Evolutionary conservation across 148 eudicot species (phyloP), one percentile per base, ranked within the genome.

Genomic region (Rhododendron molle): DNA sequence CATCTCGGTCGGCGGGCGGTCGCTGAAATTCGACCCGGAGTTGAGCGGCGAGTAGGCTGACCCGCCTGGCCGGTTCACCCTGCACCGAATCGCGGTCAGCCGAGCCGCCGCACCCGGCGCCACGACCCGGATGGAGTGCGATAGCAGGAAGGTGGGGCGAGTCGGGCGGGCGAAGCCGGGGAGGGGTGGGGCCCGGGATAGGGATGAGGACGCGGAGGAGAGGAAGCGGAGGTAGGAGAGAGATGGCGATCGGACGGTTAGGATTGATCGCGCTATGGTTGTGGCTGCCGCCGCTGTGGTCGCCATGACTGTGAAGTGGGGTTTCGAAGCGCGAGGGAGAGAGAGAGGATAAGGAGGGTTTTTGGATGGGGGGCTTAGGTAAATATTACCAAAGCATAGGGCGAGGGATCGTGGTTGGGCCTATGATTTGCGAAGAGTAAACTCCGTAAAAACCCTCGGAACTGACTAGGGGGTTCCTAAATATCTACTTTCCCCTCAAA

Each of bases 1-100:
- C 92, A 94, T 93, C 87, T 94, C 97, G 2, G 94, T 94, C 15
- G 94, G 96, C 40, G 94, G 96, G 0, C 95, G 95, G 87, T 94
- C 95, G 82, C 90, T 90, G 87, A 89, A 90, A 78, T 92, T 91
- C 18, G 93, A 91, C 0, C 91, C 89, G 38, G 90, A 88, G 85
- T 92, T 91, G 56, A 94, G 85, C n/a, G 96, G 96, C 83, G 96
- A 94, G 91, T 92, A 94, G 3, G 88, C 80, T 20, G 89, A 79
- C 0, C 92, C 93, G 3, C 87, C 87, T 2, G 96, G 85, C 11
- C 96, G 89, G 89, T 91, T 89, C 47, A 86, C 92, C 81, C 94
- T 83, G 91, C 96, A 94, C 16, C 95, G 83, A 44, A 94, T 83
- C 18, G 82, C 13, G 85, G 67, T 88, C 72, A 88, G 46, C 0